Conservation (phyloP, 2,329 filamentous ascomycete species). For the Thelonectria olida region DNA sequence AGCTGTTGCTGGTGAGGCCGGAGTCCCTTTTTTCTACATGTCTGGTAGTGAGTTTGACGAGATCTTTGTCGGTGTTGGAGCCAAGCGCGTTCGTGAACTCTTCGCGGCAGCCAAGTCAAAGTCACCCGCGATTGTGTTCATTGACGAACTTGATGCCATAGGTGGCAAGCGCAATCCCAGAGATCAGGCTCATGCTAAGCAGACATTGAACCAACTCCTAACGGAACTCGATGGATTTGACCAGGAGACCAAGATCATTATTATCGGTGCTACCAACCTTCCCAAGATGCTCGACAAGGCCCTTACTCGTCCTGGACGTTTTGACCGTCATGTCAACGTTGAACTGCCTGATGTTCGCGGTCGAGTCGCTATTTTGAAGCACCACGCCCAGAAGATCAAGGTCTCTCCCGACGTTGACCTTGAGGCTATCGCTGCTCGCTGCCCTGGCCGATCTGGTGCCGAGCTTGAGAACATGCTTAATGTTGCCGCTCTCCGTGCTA, state of each 20-base stretch:
- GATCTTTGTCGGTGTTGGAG: conserved; percentile 95
- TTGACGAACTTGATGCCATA: conserved; percentile 93
- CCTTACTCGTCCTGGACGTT: conserved; percentile 90
- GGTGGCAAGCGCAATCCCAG: conserved; percentile 92
- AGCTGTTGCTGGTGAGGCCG: conserved; percentile 95
- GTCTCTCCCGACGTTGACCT: conserved; percentile 82
- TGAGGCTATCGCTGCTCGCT: conserved; percentile 84
- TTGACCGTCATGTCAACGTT: conserved; percentile 92
- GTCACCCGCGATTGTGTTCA: conserved; percentile 92
- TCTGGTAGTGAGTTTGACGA: conserved; percentile 99
- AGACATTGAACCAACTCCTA: conserved; percentile 95
- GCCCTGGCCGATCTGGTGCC: conserved; percentile 91
- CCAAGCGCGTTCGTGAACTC: conserved; percentile 95
- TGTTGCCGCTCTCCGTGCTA: conserved; percentile 94
- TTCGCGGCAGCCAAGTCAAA: conserved; percentile 85
- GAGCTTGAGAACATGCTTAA: conserved; percentile 98
- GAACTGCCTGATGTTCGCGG: conserved; percentile 92
- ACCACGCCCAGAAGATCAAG: conserved; percentile 93
- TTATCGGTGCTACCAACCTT: conserved; percentile 96
- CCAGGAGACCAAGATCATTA: conserved; percentile 92
- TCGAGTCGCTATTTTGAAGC: conserved; percentile 89
- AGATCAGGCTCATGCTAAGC: conserved; percentile 94
- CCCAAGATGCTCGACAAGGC: conserved; percentile 95
- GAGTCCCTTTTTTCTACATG: conserved; percentile 99
- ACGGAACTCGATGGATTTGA: conserved; percentile 98